These are phyloP conservation scores for Solanum hybrid DNA, from an alignment of 305 asterid species.

Conservation along the genomic window DNA sequence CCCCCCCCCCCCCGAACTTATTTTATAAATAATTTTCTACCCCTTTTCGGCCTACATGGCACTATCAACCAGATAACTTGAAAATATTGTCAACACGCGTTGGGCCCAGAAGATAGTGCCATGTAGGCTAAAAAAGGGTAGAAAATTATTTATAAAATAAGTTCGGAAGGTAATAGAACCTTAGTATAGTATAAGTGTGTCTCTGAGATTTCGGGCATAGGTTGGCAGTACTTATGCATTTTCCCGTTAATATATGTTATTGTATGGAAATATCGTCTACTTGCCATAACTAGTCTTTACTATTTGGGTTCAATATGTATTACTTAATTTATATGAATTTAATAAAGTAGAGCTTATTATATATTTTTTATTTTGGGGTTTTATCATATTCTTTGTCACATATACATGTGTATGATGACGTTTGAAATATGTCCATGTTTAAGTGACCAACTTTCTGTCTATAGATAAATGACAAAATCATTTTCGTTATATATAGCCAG, in stretches of 20 bases:
- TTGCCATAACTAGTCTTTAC: neutral
- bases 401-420: neutral
- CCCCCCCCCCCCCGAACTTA: too few species aligned
- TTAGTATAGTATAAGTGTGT: too few species aligned
- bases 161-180: too few species aligned
- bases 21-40: too few species aligned
- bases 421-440: neutral
- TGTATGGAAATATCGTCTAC: neutral
- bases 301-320: neutral
- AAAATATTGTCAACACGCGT: too few species aligned
- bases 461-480: neutral
- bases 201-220: too few species aligned
- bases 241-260: neutral
- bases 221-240: rapidly evolving
- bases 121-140: too few species aligned
- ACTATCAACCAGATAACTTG: too few species aligned
- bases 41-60: too few species aligned
- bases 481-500: neutral
- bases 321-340: neutral
- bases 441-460: conserved; percentile 2
- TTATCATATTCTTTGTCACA: neutral
- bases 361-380: neutral
- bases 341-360: neutral
- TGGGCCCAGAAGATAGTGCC: too few species aligned
- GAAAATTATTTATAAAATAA: too few species aligned